Conservation (phyloP, 371 early-diverging fungal species). For the Capillidium heterosporum region DNA sequence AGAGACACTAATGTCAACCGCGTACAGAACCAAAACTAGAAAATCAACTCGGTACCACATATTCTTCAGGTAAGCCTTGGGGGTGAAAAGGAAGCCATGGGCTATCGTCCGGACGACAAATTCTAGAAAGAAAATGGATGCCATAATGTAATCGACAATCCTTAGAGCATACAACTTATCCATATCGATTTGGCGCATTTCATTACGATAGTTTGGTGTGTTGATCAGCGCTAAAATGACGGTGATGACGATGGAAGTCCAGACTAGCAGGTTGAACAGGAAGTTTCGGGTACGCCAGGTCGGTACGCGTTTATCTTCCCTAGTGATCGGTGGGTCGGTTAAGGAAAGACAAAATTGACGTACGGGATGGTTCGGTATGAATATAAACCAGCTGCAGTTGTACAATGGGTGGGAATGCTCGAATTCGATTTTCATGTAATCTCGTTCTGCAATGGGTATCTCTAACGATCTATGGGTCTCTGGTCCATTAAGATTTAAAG, state of each 20-base stretch:
- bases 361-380: background rate
- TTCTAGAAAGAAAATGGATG: slow-evolving; percentile 33
- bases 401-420: background rate
- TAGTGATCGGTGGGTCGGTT: background rate
- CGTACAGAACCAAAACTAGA: slow-evolving; percentile 23
- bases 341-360: background rate
- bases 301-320: too few relatives aligned
- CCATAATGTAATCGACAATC: slow-evolving; percentile 27
- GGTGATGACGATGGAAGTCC: slow-evolving; percentile 14
- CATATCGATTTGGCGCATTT: slow-evolving; percentile 10
- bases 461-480: background rate
- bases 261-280: background rate
- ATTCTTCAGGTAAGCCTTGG: slow-evolving; percentile 38
- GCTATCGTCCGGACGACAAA: slow-evolving; percentile 40
- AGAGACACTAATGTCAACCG: background rate
- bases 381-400: background rate
- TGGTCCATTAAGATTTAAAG: background rate
- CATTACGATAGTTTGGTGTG: slow-evolving; percentile 31
- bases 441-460: background rate
- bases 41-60: slow-evolving; percentile 47
- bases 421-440: background rate
- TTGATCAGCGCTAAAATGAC: slow-evolving; percentile 25
- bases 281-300: background rate
- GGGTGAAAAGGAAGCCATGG: slow-evolving; percentile 41
- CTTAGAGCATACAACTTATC: slow-evolving; percentile 5